These are phyloP conservation scores for Alternaria triticina DNA, from an alignment of 2,329 filamentous ascomycete genomes.

Conservation along the genomic window DNA sequence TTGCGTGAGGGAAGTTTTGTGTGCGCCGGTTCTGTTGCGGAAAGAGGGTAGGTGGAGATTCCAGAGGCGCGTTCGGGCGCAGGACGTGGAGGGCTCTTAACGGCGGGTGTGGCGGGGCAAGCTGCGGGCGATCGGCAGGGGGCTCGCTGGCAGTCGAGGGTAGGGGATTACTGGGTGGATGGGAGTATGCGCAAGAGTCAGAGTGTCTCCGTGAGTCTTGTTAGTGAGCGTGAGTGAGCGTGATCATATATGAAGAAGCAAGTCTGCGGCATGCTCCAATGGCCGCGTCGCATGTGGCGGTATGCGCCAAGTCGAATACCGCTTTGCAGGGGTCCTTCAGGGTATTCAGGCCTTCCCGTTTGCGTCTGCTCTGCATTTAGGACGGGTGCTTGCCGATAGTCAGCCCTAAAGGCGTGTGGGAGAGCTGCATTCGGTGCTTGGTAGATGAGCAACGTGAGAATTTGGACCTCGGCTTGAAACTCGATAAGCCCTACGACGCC, in stretches of 20 bases:
- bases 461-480: conserved; percentile 24
- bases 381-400: not conserved
- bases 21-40: not conserved
- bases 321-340: conserved; percentile 24
- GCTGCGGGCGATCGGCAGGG: conserved; percentile 12
- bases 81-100: conserved; percentile 14
- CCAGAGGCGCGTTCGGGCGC: conserved; percentile 20
- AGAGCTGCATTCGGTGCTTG: conserved; percentile 10
- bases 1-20: not conserved
- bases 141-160: not conserved
- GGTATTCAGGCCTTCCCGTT: conserved; percentile 24
- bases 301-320: conserved; percentile 18
- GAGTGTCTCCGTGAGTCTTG: conserved; percentile 8
- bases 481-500: conserved; percentile 25
- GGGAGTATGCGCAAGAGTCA: conserved; percentile 6
- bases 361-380: conserved; percentile 17
- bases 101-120: conserved; percentile 26
- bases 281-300: conserved; percentile 34
- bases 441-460: conserved; percentile 1
- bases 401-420: not conserved
- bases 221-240: conserved; percentile 2
- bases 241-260: conserved; percentile 31
- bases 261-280: conserved; percentile 27
- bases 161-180: conserved; percentile 3
- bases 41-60: conserved; percentile 12